Evolutionary conservation across 345 rosid genomes (phyloP), one percentile per base, ranked within the genome.

Genomic region (Ceriops tagal): DNA sequence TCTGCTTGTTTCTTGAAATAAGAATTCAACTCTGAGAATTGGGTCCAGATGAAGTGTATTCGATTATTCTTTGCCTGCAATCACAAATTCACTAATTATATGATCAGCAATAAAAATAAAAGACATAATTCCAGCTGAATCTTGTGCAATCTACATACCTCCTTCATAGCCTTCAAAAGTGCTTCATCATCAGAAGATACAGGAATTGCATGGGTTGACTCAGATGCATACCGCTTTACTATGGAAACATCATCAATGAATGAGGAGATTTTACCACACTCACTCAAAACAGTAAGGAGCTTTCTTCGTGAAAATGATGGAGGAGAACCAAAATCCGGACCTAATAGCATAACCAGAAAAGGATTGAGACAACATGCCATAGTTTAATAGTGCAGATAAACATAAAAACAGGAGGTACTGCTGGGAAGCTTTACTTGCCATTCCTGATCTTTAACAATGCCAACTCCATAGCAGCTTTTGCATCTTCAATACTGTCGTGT

Each of bases 401-500:
- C 24, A 58, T 5, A 65, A 27, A 47, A 19, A 46, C 7, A 71
- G 31, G 69, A 24, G 34, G 52, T 34, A 61, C 27, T 61, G n/a
- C 1, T 7, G n/a, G 10, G 72, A 49, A 21, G 39, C 51, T 66
- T 70, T 70, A 70, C 93, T 80, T 77, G 61, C 99, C 99, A 77
- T 89, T 73, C 72, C 69, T 88, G 46, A 95, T 88, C 81, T 95
- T 95, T 78, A 95, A 72, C 34, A 90, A 71, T 46, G 99, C 92
- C 73, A 95, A 76, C 61, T 95, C 99, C 91, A 92, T 71, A 72
- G 99, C 84, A 71, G 99, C 87, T 80, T 77, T 83, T 70, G 99
- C 99, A 86, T 92, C 99, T 79, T 95, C 99, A 59, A 47, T 62
- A 55, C 99, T 95, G 80, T 95, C 97, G 61, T 95, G 97, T 64